These are phyloP conservation scores for Daldinia caldariorum DNA, from an alignment of 495 filamentous ascomycete genomes.

Conservation along the genomic window DNA sequence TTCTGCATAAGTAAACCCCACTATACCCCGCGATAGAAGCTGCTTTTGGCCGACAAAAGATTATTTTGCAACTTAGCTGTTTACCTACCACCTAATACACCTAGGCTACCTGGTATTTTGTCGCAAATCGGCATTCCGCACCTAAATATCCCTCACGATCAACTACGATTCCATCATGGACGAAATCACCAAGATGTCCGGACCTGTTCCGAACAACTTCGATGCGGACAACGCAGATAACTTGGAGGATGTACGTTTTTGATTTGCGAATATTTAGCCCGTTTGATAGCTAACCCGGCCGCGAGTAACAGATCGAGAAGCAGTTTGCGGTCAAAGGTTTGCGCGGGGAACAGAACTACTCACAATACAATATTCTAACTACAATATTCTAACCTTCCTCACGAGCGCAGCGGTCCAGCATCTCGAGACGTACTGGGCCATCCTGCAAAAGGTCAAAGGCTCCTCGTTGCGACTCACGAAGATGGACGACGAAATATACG, in stretches of 20 bases:
- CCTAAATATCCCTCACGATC: background rate
- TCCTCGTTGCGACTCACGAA: conserved; percentile 88
- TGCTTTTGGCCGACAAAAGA: background rate
- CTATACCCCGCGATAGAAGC: background rate
- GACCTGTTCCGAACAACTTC: conserved; percentile 53
- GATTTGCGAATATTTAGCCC: background rate
- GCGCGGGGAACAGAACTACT: conserved; percentile 21
- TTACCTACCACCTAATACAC: no score
- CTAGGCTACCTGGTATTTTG: background rate
- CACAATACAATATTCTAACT: conserved; percentile 4
- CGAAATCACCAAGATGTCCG: conserved; percentile 43
- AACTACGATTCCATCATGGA: conserved; percentile 32
- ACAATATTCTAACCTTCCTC: conserved; percentile 9
- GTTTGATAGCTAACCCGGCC: background rate
- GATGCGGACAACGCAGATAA: conserved; percentile 60
- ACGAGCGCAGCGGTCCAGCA: conserved; percentile 79
- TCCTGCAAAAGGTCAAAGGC: conserved; percentile 88
- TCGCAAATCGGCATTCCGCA: background rate
- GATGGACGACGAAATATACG: conserved; percentile 92
- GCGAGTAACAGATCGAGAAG: conserved; percentile 83
- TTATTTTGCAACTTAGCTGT: background rate
- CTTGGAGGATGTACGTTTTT: conserved; percentile 55
- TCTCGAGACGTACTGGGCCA: conserved; percentile 94
- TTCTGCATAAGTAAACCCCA: no score
- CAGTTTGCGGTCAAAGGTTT: conserved; percentile 97